Evolutionary conservation across 768 basidiomycete species (phyloP), one percentile per base, ranked within the genome.

Genomic region (Xanthoconium stramineum): DNA sequence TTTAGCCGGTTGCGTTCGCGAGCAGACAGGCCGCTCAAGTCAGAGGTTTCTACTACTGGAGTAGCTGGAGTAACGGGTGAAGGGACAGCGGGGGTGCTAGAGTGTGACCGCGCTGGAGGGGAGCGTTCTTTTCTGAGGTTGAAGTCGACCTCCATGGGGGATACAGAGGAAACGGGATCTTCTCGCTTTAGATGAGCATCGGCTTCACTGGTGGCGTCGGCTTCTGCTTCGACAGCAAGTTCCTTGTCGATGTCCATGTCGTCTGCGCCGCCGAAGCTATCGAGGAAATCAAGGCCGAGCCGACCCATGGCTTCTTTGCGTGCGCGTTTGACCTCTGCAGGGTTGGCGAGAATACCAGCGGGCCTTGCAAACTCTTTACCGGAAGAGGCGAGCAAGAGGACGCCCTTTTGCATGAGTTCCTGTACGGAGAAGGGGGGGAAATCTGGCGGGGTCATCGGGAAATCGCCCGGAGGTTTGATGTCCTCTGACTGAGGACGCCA

Each of bases 1-100:
- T 99, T 99, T 33, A 98, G 76, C 46, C 95, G 83, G 68, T 97
- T 97, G 33, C 90, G 84, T 72, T 98, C 96, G 52, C 97, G 85
- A 12, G 94, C 93, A 33, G 94, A 97, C 44, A 98, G 75, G 7
- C 80, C 81, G 42, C 66, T 74, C 5, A 77, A 58, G 59, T 86
- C 84, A 13, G 74, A 58, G 9, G 58, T 30, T 42, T 84, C 81
- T 12, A 37, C 35, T 0, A 72, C 71, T 5, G 75, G 71, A 6
- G 73, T 70, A 4, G 64, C 50, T 7, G 71, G 65, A 15, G 79
- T 75, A 10, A 83, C 73, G 0, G 85, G 83, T 0, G 85, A 80
- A 3, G 81, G 77, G 35, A 61, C 72, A 1, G 70, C 75, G 35
- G 80, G 78, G 1, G 78, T 79, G 13, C 74, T 72, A 0, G 80